Evolutionary conservation across 257 asterid genomes (phyloP), one percentile per base, ranked within the genome.

Genomic region (Parsonsia alboflavescens): DNA sequence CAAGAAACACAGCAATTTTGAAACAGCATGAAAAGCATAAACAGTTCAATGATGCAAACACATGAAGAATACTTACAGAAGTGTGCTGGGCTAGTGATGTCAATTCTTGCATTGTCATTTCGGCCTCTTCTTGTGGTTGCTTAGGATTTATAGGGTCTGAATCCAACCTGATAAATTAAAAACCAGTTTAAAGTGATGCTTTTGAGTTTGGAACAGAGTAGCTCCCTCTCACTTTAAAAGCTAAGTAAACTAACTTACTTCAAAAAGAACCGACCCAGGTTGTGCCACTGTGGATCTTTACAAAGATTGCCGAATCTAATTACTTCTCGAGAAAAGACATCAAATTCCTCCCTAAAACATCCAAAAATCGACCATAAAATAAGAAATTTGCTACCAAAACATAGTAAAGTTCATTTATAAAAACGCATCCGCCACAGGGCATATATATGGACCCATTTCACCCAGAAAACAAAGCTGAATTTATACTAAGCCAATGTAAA

Each of bases 281-380:
- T 86, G 89, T 96, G 98, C 99, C 99, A 96, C 72, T 96, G 99
- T 26, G 98, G 97, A 80, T 96, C 99, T 86, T 87, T 96, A 84
- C 99, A 93, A 85, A 91, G 69, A 84, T 96, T 86, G 70, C 99
- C 99, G 73, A 96, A 96, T 80, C 99, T 87, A 66, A 92, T 77
- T 49, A 95, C 93, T 90, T 95, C 99, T 10, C 96, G 96, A 44
- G 96, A 84, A 76, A 92, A 92, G 56, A 95, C 88, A 50, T 89
- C 93, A 79, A 92, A 93, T 82, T 96, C 99, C 80, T 96, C 98
- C 90, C 99, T 95, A 80, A 67, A 82, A 76, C 78, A 75, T 71
- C 59, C 52, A 57, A 36, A 79, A 79, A 70, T 21, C 63, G 56
- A 71, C 45, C 67, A 69, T 57, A 53, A 52, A 46, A 56, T 72